Evolutionary conservation across 2,329 filamentous ascomycete genomes (phyloP), one percentile per base, ranked within the genome.

Genomic region (Paecilomyces sp.): DNA sequence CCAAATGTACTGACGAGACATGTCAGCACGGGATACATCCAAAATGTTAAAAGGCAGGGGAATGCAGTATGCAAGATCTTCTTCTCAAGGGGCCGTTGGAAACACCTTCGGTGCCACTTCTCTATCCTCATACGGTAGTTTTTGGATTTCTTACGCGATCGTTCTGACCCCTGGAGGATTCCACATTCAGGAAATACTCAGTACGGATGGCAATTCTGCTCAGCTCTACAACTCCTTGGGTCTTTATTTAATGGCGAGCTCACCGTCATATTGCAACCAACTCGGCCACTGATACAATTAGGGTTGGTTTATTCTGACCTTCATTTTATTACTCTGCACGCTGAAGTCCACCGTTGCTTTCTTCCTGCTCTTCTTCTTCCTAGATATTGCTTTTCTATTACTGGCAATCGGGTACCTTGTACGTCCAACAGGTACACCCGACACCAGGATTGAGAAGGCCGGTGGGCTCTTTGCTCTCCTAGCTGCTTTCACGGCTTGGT

Each of bases 91-190:
- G 85, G 89, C 89, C 36, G 82, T 90, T n/a, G 90, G 89, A 60
- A 93, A 93, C 81, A 92, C 90, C 11, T 92, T 93, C 65, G 89
- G 89, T 81, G 90, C 89, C 57, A 92, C 89, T 25, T 89, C 90
- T 18, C 78, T 93, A 59, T 90, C 88, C 9, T 92, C 89, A 0
- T 93, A 90, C 70, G 90, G 90, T 67, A 89, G 89, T 63, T 93
- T 93, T 82, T 93, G 90, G 90, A 84, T 93, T 69, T 80, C 81
- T 11, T 89, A 90, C 68, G 89, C 80, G 63, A 87, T 92, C 67
- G 81, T 92, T 58, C 76, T 89, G 62, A 90, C 88, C 1, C 89
- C 83, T 1, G 82, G 82, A 63, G 82, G 82, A 12, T 92, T 89
- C 78, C 73, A 83, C 22, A 54, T 86, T 91, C 60, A 76, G 79